These are phyloP conservation scores for Malus hybrid DNA, from an alignment of 331 rosid species.

Conservation along the genomic window DNA sequence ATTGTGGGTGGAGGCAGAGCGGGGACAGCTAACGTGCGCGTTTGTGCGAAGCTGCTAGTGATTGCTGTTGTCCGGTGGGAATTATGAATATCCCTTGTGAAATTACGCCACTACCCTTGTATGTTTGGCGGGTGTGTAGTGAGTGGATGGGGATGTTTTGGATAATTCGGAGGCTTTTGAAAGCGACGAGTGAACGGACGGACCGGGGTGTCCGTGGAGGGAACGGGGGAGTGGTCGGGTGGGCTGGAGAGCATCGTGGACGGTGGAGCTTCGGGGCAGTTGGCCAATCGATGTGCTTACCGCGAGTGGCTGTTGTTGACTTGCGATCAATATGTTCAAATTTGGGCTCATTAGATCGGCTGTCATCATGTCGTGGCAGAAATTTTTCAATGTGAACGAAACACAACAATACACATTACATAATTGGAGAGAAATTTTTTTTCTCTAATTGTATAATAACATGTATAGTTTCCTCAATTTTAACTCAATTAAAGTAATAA, in stretches of 20 bases:
- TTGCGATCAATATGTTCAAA: neutral
- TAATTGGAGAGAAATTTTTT: too few species aligned
- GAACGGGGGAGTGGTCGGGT: neutral
- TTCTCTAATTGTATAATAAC: too few species aligned
- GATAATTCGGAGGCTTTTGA: neutral
- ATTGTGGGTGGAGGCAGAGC: constrained; percentile 1
- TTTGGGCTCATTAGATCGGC: neutral
- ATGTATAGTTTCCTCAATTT: too few species aligned
- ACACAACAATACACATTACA: too few species aligned
- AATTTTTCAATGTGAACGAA: too few species aligned
- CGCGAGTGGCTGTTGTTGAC: neutral
- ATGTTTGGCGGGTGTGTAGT: neutral
- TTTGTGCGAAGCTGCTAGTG: constrained; percentile 38
- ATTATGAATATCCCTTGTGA: neutral
- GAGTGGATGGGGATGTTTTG: neutral
- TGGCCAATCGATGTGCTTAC: neutral
- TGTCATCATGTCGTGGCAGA: rapidly evolving
- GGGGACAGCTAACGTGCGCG: constrained; percentile 79
- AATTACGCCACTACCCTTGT: constrained; percentile 24
- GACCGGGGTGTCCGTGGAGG: neutral
- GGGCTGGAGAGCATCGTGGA: neutral
- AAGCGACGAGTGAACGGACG: constrained; percentile 1
- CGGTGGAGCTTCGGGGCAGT: neutral
- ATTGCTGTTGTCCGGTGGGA: constrained; percentile 37
- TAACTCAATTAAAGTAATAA: too few species aligned